Conservation (phyloP, 164 flowering plant genomes). For the Vitis rupestris region DNA sequence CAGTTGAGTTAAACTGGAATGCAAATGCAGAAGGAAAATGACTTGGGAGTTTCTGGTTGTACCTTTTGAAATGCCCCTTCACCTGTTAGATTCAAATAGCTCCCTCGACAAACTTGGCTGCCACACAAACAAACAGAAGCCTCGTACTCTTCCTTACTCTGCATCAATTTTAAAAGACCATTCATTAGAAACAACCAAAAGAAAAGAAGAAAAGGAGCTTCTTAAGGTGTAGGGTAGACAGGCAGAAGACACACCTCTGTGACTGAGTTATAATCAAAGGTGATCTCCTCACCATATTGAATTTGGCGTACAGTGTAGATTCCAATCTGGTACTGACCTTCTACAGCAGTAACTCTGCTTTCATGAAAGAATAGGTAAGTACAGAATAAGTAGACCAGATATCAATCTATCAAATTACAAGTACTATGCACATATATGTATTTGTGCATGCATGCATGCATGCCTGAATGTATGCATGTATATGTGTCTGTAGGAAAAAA, state of each 20-base stretch:
- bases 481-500: too few relatives aligned
- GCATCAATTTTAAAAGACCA: constrained; percentile 18
- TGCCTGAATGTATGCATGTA: too few relatives aligned
- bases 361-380: constrained; percentile 6
- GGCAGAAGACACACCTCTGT: constrained; percentile 70
- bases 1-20: not conserved
- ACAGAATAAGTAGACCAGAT: not conserved
- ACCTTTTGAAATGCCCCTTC: constrained; percentile 98
- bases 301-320: constrained; percentile 79
- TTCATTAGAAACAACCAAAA: constrained; percentile 2
- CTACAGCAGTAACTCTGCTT: constrained; percentile 95
- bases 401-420: not conserved
- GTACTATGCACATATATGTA: not conserved
- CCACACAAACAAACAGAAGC: constrained; percentile 99
- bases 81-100: constrained; percentile 94
- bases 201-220: not conserved
- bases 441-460: too few relatives aligned
- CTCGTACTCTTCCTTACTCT: constrained; percentile 99
- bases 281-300: constrained; percentile 88
- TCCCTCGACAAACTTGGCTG: constrained; percentile 96
- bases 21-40: not conserved
- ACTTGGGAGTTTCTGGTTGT: not conserved
- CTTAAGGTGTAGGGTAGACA: not conserved
- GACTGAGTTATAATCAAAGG: constrained; percentile 98
- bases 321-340: constrained; percentile 98